Percentiles rank a stretch among this genome's conserved stretches.
Evolutionary conservation across 2,329 filamentous ascomycete species (phyloP).

Genomic region (Pyrenochaeta sp.): DNA sequence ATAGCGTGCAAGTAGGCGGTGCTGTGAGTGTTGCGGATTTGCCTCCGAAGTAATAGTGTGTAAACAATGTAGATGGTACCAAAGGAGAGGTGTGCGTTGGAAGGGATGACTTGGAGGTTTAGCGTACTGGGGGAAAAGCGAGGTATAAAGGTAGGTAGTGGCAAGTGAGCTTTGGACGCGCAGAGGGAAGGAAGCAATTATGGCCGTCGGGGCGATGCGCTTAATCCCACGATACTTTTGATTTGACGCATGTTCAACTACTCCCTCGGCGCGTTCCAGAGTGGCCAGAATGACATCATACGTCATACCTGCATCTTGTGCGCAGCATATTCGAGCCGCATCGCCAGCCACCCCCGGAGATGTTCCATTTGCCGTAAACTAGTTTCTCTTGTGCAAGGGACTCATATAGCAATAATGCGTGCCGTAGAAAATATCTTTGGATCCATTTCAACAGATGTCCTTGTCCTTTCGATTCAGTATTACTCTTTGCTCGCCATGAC

Average conservation of each 20-base stretch:
- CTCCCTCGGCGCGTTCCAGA: not conserved
- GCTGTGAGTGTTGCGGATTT: slow-evolving; percentile 12
- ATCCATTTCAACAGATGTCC: too few species aligned
- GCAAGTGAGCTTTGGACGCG: slow-evolving; percentile 6
- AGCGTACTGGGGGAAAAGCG: not conserved
- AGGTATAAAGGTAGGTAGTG: slow-evolving; percentile 4
- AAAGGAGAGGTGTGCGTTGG: slow-evolving; percentile 8
- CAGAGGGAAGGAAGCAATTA: slow-evolving; percentile 25
- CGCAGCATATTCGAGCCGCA: slow-evolving; percentile 23
- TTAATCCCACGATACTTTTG: slow-evolving; percentile 17
- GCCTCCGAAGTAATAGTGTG: slow-evolving; percentile 7
- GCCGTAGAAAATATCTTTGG: not conserved
- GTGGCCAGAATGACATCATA: slow-evolving; percentile 22
- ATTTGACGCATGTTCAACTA: slow-evolving; percentile 15
- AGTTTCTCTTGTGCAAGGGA: slow-evolving; percentile 8
- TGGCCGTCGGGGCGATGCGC: slow-evolving; percentile 10
- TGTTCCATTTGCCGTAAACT: slow-evolving; percentile 3
- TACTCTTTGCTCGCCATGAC: not conserved
- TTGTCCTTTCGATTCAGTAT: not conserved
- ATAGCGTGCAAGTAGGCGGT: slow-evolving; percentile 32
- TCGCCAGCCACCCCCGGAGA: slow-evolving; percentile 8
- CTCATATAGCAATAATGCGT: not conserved
- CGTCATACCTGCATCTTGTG: slow-evolving; percentile 12
- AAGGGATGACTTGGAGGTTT: not conserved
- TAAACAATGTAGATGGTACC: slow-evolving; percentile 18